Conservation (phyloP, 108 stramenopile species). For the Fistulifera solaris region DNA sequence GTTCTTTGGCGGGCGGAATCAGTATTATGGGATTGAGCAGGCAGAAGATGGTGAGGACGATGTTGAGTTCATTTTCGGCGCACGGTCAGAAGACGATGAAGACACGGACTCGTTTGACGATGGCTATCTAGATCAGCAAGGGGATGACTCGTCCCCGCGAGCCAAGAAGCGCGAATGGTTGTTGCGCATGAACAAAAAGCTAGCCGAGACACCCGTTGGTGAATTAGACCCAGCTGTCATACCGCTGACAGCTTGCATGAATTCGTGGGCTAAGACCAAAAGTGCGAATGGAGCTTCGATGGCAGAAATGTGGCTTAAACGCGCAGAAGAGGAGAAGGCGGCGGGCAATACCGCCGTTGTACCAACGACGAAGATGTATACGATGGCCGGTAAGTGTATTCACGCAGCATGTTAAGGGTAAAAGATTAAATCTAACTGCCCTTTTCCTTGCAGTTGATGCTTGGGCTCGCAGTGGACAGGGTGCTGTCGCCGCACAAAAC, state of each 20-base stretch:
- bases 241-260: conserved; percentile 72
- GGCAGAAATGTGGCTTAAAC: conserved; percentile 74
- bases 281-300: conserved; percentile 64
- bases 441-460: conserved; percentile 50
- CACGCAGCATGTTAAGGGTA: background rate
- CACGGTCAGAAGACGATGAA: too few relatives aligned
- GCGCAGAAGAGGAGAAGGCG: conserved; percentile 55
- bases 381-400: conserved; percentile 51
- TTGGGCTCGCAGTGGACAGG: conserved; percentile 79
- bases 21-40: too few relatives aligned
- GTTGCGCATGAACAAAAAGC: conserved; percentile 67
- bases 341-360: conserved; percentile 50
- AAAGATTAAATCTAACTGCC: background rate
- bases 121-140: background rate
- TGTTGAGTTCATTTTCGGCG: too few relatives aligned
- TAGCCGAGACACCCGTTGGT: conserved; percentile 56
- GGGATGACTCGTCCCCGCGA: conserved; percentile 1
- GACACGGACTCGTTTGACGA: too few relatives aligned
- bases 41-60: too few relatives aligned
- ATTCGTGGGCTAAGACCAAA: conserved; percentile 83
- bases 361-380: conserved; percentile 74
- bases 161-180: conserved; percentile 73
- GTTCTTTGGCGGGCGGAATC: too few relatives aligned
- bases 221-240: conserved; percentile 54
- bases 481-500: conserved; percentile 60